Conservation (phyloP, 208 protist species). For the Naegleria fowleri region DNA sequence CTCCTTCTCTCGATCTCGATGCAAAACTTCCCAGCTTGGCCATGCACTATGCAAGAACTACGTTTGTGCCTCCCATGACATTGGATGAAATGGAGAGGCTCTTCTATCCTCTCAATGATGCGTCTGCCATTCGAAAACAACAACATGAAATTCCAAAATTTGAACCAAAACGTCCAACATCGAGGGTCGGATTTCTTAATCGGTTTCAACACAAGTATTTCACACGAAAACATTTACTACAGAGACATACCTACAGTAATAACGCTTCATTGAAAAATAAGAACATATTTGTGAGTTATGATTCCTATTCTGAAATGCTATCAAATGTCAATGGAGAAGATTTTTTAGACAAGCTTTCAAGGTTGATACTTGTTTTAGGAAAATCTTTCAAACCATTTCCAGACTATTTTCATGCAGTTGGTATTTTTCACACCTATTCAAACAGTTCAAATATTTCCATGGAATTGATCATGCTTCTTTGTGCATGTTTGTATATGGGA, state of each 20-base stretch:
- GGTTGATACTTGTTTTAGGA: neutral
- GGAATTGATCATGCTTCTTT: neutral
- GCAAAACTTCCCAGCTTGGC: neutral
- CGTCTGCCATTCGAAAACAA: neutral
- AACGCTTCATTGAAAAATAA: neutral
- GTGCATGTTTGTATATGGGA: neutral
- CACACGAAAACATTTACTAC: neutral
- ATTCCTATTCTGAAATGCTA: neutral
- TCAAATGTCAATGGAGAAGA: neutral
- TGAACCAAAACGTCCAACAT: neutral
- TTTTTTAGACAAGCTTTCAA: neutral
- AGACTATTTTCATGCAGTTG: neutral
- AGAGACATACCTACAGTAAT: neutral
- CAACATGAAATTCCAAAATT: neutral
- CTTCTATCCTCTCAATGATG: neutral
- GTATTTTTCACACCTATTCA: neutral
- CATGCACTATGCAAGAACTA: slow-evolving; percentile 22
- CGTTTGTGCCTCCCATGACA: slow-evolving; percentile 22
- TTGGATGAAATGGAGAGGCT: neutral
- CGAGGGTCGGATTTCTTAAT: neutral
- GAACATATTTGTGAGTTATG: neutral
- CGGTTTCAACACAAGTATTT: neutral
- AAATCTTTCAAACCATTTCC: neutral
- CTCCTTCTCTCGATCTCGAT: slow-evolving; percentile 1
- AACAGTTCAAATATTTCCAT: neutral